Evolutionary conservation across 2,329 filamentous ascomycete genomes (phyloP), one percentile per base, ranked within the genome.

Genomic region (Nemania diffusa): DNA sequence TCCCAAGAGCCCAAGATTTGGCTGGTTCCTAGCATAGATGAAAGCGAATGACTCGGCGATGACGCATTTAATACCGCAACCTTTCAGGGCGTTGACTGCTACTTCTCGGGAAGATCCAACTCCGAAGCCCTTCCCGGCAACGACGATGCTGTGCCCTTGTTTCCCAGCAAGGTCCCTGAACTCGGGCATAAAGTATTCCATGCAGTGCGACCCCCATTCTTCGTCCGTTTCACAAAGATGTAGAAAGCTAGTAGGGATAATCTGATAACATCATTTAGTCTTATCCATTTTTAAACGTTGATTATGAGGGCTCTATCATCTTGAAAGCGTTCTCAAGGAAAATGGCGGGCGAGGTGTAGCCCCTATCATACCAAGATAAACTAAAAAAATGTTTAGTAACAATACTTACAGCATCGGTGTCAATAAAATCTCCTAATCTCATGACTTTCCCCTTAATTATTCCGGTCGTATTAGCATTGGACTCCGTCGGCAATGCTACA

Each of bases 81-180:
- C 80, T 48, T 79, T 67, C 5, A 84, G 73, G 7, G 81, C 81
- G 52, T 72, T 76, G 2, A 82, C 79, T 1, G 83, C 83, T 34
- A 83, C 75, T 69, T 84, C 79, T 0, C 83, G 78, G 9, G 80
- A 83, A 0, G 81, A 83, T 6, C 83, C 83, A 57, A 78, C 79
- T 1, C 83, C 83, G 68, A 85, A 85, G 0, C 77, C 80, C 53
- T 81, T 78, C 0, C 81, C 81, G 0, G 81, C 83, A 0, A 85
- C 81, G 9, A 84, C 75, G n/a, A 84, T 71, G 20, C 79, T 76
- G 51, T 74, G 74, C 0, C 80, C 81, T 26, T 79, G 69, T 44
- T 76, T 73, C 8, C 27, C 27, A 27, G 40, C 62, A 8, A 65
- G 62, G 22, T 59, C 57, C 26, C 56, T 52, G 32, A 64, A 64